Evolutionary conservation across 345 rosid species (phyloP).

Genomic region (Ceriops tagal): DNA sequence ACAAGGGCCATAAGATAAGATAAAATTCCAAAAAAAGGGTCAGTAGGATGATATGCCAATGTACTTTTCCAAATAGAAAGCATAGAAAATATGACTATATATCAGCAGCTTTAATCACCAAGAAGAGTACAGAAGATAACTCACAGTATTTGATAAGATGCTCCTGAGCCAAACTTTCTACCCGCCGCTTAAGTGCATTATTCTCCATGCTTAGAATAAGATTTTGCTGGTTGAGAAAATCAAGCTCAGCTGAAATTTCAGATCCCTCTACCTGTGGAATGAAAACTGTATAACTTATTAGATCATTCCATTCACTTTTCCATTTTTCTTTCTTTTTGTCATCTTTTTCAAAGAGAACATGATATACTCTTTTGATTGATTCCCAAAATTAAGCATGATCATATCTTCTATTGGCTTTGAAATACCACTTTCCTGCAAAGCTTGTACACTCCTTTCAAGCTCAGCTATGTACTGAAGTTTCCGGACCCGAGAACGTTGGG

Average conservation of each 20-base stretch:
- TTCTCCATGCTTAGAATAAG: slow-evolving; percentile 89
- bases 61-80: not conserved
- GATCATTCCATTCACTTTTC: not conserved
- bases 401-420: not conserved
- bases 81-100: not conserved
- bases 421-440: slow-evolving; percentile 42
- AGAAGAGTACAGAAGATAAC: slow-evolving; percentile 13
- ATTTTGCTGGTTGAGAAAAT: slow-evolving; percentile 73
- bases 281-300: not conserved
- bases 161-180: slow-evolving; percentile 79
- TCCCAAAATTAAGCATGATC: not conserved
- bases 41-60: not conserved
- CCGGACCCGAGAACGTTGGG: slow-evolving; percentile 54
- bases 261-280: slow-evolving; percentile 68
- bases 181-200: slow-evolving; percentile 76
- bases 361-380: too few species aligned
- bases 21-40: not conserved
- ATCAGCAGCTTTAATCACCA: not conserved
- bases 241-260: slow-evolving; percentile 83
- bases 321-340: too few species aligned
- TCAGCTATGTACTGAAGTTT: slow-evolving; percentile 65
- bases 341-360: too few species aligned
- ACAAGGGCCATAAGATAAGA: not conserved
- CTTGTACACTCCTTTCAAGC: slow-evolving; percentile 55
- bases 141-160: slow-evolving; percentile 73